Base-by-base conservation (phyloP, 2,329 filamentous ascomycete species). In the Neurospora sp. region DNA sequence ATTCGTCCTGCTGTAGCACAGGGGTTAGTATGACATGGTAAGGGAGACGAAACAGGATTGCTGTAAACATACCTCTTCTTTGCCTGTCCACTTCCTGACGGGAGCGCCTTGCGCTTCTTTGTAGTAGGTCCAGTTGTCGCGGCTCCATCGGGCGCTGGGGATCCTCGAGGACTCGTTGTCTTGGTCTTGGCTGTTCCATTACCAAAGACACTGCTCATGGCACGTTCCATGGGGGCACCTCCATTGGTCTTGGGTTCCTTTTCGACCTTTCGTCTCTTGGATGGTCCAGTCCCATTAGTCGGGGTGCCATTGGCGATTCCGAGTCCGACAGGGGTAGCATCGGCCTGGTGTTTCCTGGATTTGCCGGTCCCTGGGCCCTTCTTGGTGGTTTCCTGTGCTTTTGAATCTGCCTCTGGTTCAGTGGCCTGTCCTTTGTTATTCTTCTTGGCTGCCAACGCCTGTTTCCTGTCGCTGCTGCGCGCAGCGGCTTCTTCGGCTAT, bases 401-500 rank as follows among this genome's bases (percentile, higher is more conserved):
- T 87, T 39, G 78, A 77, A 67, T 84, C 82, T 40, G 80, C 82
- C 38, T 86, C 84, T 69, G 83, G 82, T 68, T 96, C 93, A 74
- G 97, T 93, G 73, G 90, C 89, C 76, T 97, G 78, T 68, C 82
- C 84, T 76, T 89, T 90, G 73, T 87, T 87, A 73, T 89, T 91
- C 78, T 91, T 93, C 77, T 91, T 92, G 52, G 91, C 91, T 73
- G 90, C 86, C 72, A 94, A 84, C 28, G 93, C 91, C 79, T 97
- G 93, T 77, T 95, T 93, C 73, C 93, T 87, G 40, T 91, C 90
- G 77, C 96, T 93, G 78, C 93, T 96, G 75, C 94, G 89, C 70
- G 91, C 90, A 13, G 93, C 91, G 23, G 91, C 91, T 78, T 97
- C 94, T 42, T 91, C 92, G 68, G 94, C 93, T 69, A 96, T 86